A percentile compares a stretch with the other conserved stretches of the same genome.
phyloP scores from a whole-genome alignment of 768 basidiomycete species.

The Boletus coccyginus region DNA sequence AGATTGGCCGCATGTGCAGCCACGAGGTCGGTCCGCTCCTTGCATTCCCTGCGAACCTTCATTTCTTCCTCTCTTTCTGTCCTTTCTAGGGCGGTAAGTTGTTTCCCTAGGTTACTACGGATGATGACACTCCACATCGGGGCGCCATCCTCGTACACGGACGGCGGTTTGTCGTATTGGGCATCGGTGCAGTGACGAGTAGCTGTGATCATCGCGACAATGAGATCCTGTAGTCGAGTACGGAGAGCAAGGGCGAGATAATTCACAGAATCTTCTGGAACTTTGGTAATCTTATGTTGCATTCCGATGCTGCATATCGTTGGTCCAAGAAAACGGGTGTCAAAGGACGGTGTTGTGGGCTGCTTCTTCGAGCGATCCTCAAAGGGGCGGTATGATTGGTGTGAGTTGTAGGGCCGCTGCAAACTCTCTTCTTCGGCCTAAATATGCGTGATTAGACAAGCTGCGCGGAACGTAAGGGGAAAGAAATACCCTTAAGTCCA shows the following conservation, averaged over 20 bases:
- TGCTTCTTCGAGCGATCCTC: conserved; percentile 83
- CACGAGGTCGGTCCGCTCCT: conserved; percentile 70
- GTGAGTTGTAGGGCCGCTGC: conserved; percentile 62
- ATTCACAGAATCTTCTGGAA: conserved; percentile 70
- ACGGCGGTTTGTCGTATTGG: conserved; percentile 64
- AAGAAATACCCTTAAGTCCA: conserved; percentile 66
- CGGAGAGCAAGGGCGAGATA: conserved; percentile 81
- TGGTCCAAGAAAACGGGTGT: conserved; percentile 58
- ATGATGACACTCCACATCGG: conserved; percentile 86
- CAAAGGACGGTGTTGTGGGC: conserved; percentile 65
- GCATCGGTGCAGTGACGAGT: conserved; percentile 68
- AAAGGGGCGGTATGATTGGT: conserved; percentile 61
- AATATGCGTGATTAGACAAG: not conserved
- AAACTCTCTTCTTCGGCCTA: too few relatives aligned
- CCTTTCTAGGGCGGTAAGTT: conserved; percentile 70
- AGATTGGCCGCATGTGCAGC: conserved; percentile 66
- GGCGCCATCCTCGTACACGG: conserved; percentile 57
- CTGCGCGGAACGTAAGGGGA: not conserved
- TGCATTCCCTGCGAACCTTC: conserved; percentile 69
- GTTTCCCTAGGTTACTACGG: conserved; percentile 76
- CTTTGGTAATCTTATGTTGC: conserved; percentile 62
- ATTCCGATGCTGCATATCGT: conserved; percentile 68
- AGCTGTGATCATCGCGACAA: conserved; percentile 66
- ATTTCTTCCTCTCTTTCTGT: conserved; percentile 84
- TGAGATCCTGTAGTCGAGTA: conserved; percentile 65